A percentile compares a stretch with the other conserved stretches of the same genome.
phyloP scores from a whole-genome alignment of 495 filamentous ascomycete genomes.

The Darksidea phi region DNA sequence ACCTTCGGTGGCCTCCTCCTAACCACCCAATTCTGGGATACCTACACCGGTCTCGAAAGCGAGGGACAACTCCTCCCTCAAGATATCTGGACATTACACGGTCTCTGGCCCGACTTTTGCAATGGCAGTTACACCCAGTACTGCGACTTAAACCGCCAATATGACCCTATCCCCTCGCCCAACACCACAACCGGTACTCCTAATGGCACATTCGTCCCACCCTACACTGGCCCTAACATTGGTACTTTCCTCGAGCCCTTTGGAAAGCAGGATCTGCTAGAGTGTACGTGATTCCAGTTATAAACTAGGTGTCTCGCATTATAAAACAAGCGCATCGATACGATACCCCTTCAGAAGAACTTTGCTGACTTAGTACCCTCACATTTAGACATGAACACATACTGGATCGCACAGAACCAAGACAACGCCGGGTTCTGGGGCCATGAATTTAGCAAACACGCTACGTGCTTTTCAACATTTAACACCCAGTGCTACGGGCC shows the following conservation, averaged over 20 bases:
- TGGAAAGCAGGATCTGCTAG: conserved; percentile 49
- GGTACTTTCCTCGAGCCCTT: conserved; percentile 49
- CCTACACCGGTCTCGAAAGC: conserved; percentile 52
- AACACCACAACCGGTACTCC: conserved; percentile 51
- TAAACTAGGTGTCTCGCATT: too few relatives aligned
- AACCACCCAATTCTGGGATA: conserved; percentile 55
- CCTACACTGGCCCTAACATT: conserved; percentile 49
- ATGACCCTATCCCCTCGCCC: conserved; percentile 52
- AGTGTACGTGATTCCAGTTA: too few relatives aligned
- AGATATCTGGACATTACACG: conserved; percentile 52
- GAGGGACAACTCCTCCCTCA: conserved; percentile 50
- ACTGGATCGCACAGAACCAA: conserved; percentile 48
- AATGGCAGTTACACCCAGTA: conserved; percentile 55
- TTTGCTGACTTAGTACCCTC: too few relatives aligned
- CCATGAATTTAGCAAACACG: conserved; percentile 59
- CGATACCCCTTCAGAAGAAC: too few relatives aligned
- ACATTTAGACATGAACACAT: conserved; percentile 53
- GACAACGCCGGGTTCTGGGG: conserved; percentile 53
- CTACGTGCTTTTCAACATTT: conserved; percentile 55
- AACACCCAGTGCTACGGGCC: conserved; percentile 53
- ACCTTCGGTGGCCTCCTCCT: conserved; percentile 54
- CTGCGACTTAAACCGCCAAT: conserved; percentile 54
- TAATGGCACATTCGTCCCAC: conserved; percentile 46
- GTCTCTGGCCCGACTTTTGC: conserved; percentile 55
- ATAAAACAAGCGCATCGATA: too few relatives aligned